Evolutionary conservation across 805 yeast genomes (phyloP), one percentile per base, ranked within the genome.

Genomic region (Nakazawaea molendinolei): DNA sequence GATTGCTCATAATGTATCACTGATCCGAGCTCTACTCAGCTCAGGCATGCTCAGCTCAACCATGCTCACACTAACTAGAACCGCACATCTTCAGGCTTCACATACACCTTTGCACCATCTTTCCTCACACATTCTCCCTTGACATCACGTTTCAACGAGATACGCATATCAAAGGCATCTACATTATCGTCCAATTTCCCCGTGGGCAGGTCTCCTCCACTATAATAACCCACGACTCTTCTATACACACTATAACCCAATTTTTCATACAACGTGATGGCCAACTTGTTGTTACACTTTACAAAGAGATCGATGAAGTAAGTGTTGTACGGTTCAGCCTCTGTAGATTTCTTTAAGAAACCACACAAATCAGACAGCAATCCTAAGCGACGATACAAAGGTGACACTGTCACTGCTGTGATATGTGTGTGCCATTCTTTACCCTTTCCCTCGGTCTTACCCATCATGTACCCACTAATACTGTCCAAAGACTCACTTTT

Each of bases 371-470:
- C 71, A 6, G 87, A 74, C 1, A 97, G 98, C 26, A 92, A 62
- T 2, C 95, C 95, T 12, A 90, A 67, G 42, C 97, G 63, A 36
- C 99, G 63, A 55, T 81, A 90, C 35, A 76, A 79, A 9, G 85
- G 79, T 41, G 82, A 81, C 1, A 92, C 82, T 0, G 97, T 87
- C 3, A 92, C 95, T 0, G 98, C 97, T 0, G 97, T 86, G 33
- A 92, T 87, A 56, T 92, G 99, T 1, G 95, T 76, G 52, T 92
- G 99, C 95, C 97, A 90, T 41, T 87, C 92, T 31, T 69, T 74
- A 5, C 70, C 75, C 24, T 65, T 65, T 0, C 98, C 98, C 55
- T 92, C 98, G 1, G 95, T 79, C 56, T 92, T 92, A n/a, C 94
- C 97, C 76, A 92, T 76, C 95, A 92, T 80, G 53, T 83, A 82